Evolutionary conservation across 805 yeast species (phyloP), one percentile per base, ranked within the genome.

Genomic region (Wickerhamiella cacticola): DNA sequence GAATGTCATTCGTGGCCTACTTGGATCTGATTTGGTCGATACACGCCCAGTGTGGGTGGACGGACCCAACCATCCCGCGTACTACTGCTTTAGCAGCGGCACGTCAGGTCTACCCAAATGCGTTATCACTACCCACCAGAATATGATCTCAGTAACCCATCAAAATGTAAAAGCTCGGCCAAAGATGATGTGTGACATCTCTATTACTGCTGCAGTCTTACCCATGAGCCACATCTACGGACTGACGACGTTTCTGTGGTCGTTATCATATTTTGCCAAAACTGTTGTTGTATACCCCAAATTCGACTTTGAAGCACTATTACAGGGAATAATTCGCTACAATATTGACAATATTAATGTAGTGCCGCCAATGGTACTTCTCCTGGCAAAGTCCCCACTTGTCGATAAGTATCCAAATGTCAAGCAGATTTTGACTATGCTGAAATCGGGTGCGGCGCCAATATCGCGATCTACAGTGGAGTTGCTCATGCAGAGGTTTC

Each of bases 21-120:
- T 47, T 21, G 10, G 25, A 8, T 5, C 25, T 12, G 24, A 26
- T 13, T 15, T 23, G 3, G 29, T 31, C 5, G 2, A 13, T 8
- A 35, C 41, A 2, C 12, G 3, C 5, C 41, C 47, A 15, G 34
- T 51, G 0, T 39, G 23, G 2, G 46, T 55, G 15, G 51, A 56
- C 31, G 52, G 51, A 5, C 34, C 18, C 9, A 23, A 34, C 10
- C 51, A 53, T 19, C 50, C 48, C n/a, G 63, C 62, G 2, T 57
- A 59, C 48, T 57, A 54, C 48, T 55, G 59, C 50, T 59, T 61
- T 45, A 59, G 62, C 13, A 56, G 60, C 3, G 64, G 65, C 2
- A 61, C 67, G 15, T 60, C 64, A 19, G 88, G 89, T 48, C 74
- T 78, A 36, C 84, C 89, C 52, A 82, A 82, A 66, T 89, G 89